Evolutionary conservation across 768 basidiomycete species (phyloP).

Genomic region (Piloderma croceum): DNA sequence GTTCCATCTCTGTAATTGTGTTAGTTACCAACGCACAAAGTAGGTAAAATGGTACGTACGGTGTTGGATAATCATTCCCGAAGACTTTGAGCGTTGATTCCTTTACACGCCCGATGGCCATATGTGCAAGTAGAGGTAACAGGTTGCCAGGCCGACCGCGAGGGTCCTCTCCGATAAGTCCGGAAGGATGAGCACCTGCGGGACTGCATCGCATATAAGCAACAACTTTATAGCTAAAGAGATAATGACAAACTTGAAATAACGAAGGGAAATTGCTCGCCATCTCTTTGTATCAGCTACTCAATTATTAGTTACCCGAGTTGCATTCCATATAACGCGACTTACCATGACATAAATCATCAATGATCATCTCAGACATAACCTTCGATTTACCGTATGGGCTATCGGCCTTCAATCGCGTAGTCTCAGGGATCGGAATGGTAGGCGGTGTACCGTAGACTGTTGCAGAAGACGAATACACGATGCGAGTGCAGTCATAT

Average conservation of each 20-base stretch:
- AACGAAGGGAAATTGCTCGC: conserved; percentile 83
- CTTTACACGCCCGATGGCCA: conserved; percentile 85
- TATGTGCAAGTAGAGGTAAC: conserved; percentile 87
- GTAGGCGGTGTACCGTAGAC: conserved; percentile 92
- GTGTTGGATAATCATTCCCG: conserved; percentile 95
- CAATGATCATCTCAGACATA: conserved; percentile 85
- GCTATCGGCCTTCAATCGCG: conserved; percentile 81
- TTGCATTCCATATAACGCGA: too few relatives aligned
- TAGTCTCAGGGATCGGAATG: conserved; percentile 92
- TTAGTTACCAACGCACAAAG: conserved; percentile 5
- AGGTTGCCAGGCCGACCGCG: conserved; percentile 91
- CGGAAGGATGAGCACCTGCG: conserved; percentile 97
- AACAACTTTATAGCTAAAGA: conserved; percentile 2
- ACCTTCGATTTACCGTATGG: conserved; percentile 96
- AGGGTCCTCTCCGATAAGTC: conserved; percentile 95
- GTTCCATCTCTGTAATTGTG: conserved; percentile 71
- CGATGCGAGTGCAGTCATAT: conserved; percentile 78
- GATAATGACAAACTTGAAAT: conserved; percentile 81
- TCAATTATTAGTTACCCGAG: too few relatives aligned
- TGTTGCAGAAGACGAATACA: conserved; percentile 97
- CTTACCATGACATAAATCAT: conserved; percentile 79
- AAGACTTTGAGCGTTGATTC: conserved; percentile 75
- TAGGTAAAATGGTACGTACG: conserved; percentile 39
- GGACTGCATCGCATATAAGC: conserved; percentile 64
- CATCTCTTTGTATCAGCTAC: conserved; percentile 66